phyloP scores from a whole-genome alignment of 1,139 yeast species.

The Kodamaea ohmeri region DNA sequence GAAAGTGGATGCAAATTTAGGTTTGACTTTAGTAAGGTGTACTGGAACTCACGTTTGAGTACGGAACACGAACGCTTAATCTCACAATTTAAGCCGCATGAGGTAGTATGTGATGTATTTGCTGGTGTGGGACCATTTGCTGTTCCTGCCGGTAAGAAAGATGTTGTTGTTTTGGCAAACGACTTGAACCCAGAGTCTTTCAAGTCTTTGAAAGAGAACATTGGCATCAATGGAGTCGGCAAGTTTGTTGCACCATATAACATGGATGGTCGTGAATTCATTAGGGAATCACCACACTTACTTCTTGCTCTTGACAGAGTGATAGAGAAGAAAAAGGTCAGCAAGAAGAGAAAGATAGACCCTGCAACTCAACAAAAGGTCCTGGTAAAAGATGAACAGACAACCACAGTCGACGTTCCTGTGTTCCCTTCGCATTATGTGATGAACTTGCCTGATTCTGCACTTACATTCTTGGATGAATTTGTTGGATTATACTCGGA shows the following conservation, averaged over 20 bases:
- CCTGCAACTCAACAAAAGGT: conserved; percentile 18
- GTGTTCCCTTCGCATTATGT: conserved; percentile 67
- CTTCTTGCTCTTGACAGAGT: conserved; percentile 36
- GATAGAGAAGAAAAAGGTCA: conserved; percentile 28
- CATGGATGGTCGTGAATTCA: conserved; percentile 81
- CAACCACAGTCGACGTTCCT: conserved; percentile 49
- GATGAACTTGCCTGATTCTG: conserved; percentile 95
- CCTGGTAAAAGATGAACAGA: conserved; percentile 26
- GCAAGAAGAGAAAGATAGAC: conserved; percentile 34
- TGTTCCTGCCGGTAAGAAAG: conserved; percentile 89
- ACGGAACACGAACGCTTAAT: conserved; percentile 90
- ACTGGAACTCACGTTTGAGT: conserved; percentile 95
- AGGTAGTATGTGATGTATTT: conserved; percentile 89
- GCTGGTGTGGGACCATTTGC: conserved; percentile 99
- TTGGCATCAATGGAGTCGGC: conserved; percentile 58
- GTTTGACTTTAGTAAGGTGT: conserved; percentile 89
- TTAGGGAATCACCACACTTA: conserved; percentile 55
- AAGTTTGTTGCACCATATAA: conserved; percentile 63
- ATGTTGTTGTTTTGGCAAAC: conserved; percentile 79
- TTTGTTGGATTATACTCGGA: conserved; percentile 66
- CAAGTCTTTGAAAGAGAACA: conserved; percentile 65
- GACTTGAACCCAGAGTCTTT: conserved; percentile 89
- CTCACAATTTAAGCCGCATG: conserved; percentile 53
- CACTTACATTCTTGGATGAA: conserved; percentile 77
- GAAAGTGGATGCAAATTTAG: conserved; percentile 85